Evolutionary conservation across 305 asterid species (phyloP).

Genomic region (Ilex paraguariensis): DNA sequence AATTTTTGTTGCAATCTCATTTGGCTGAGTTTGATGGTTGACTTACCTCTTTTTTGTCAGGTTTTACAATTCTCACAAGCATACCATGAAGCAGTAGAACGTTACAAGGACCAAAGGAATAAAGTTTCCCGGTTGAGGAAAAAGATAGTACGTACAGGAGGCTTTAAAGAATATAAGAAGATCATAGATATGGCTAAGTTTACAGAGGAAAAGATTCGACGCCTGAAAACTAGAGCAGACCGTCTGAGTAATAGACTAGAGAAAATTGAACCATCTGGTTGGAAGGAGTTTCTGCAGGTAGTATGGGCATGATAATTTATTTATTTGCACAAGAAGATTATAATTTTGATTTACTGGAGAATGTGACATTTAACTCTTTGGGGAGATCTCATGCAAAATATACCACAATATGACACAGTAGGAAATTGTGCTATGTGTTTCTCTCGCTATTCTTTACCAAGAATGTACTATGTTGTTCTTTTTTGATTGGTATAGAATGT

Average conservation of each 20-base stretch:
- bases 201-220: slow-evolving; percentile 82
- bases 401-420: too few species aligned
- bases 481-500: too few species aligned
- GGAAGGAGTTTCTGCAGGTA: slow-evolving; percentile 99
- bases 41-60: slow-evolving; percentile 34
- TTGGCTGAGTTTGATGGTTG: slow-evolving; percentile 1
- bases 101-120: slow-evolving; percentile 89
- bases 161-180: slow-evolving; percentile 90
- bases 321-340: not conserved
- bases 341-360: not conserved
- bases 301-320: not conserved
- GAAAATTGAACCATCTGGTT: slow-evolving; percentile 99
- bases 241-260: slow-evolving; percentile 77
- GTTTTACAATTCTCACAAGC: slow-evolving; percentile 61
- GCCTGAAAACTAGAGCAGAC: slow-evolving; percentile 75
- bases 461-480: too few species aligned
- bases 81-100: slow-evolving; percentile 65
- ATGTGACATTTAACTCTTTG: not conserved
- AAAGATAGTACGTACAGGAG: slow-evolving; percentile 80
- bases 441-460: too few species aligned
- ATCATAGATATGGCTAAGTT: slow-evolving; percentile 75
- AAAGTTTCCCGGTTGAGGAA: slow-evolving; percentile 89
- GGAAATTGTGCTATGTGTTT: too few species aligned
- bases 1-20: not conserved
- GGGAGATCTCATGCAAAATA: too few species aligned